Conservation (phyloP, 148 eudicot species). For the Drosera capensis region DNA sequence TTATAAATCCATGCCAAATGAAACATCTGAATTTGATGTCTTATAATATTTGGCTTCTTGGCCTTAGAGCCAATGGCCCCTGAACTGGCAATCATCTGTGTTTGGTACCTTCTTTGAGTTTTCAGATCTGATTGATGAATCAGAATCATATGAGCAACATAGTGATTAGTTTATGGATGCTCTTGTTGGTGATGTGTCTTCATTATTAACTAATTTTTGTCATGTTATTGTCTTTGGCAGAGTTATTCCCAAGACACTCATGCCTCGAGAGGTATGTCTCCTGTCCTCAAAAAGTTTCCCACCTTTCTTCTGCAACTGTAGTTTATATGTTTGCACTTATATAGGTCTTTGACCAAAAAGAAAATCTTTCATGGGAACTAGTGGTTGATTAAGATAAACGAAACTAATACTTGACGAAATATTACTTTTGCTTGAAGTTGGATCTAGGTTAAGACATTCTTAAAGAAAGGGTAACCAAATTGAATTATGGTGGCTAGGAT, state of each 20-base stretch:
- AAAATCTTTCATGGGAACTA: too few relatives aligned
- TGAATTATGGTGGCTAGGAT: too few relatives aligned
- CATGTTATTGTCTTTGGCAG: slow-evolving; percentile 81
- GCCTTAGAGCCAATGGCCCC: too few relatives aligned
- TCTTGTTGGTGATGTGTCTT: slow-evolving; percentile 10
- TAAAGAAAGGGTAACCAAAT: too few relatives aligned
- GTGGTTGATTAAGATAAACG: too few relatives aligned
- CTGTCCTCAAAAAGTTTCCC: slow-evolving; percentile 24
- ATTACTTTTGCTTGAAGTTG: too few relatives aligned
- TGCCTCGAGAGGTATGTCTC: slow-evolving; percentile 99
- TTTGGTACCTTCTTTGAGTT: not conserved
- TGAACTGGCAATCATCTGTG: not conserved
- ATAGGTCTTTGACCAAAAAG: not conserved
- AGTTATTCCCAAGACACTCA: slow-evolving; percentile 99
- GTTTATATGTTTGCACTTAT: slow-evolving; percentile 2
- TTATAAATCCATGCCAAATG: not conserved
- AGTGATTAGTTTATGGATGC: slow-evolving; percentile 23
- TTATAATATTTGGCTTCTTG: too few relatives aligned
- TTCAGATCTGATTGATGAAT: slow-evolving; percentile 6
- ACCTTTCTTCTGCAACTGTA: slow-evolving; percentile 13
- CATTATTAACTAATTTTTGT: slow-evolving; percentile 39
- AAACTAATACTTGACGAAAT: too few relatives aligned
- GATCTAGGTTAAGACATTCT: too few relatives aligned
- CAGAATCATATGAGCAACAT: slow-evolving; percentile 11
- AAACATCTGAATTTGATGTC: too few relatives aligned